Evolutionary conservation across 192 early-diverging fungal genomes (phyloP).

Genomic region (Backusella westeae): DNA sequence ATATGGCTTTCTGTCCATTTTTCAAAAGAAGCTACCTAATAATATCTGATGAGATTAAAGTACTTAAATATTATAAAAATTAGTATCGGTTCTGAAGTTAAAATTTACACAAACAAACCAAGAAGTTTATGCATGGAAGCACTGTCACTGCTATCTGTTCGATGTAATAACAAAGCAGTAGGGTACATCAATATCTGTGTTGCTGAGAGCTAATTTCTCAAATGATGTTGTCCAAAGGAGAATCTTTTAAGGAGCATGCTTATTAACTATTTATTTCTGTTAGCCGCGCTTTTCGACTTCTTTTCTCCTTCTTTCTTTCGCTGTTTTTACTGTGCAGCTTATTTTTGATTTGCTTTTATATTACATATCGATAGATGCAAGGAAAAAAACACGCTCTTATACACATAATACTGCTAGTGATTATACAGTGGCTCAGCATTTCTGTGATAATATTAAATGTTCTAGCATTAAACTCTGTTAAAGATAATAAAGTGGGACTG

Average conservation of each 20-base stretch:
- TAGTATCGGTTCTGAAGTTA: neutral
- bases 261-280: neutral
- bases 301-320: neutral
- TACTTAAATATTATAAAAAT: neutral
- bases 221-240: constrained; percentile 1
- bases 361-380: neutral
- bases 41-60: neutral
- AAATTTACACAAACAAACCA: neutral
- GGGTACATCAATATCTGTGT: neutral
- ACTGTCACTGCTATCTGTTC: neutral
- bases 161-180: neutral
- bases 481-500: neutral
- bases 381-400: neutral
- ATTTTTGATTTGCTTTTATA: neutral
- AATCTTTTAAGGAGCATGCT: neutral
- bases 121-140: neutral
- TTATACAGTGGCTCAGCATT: neutral
- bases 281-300: neutral
- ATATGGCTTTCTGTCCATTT: neutral
- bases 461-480: neutral
- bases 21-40: no score
- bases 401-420: neutral
- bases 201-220: neutral
- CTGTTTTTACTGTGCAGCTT: neutral
- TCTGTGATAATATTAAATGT: constrained; percentile 1